Percentiles rank a stretch among this genome's conserved stretches.
phyloP scores from a whole-genome alignment of 805 yeast species.

The Pichia scutulata region DNA sequence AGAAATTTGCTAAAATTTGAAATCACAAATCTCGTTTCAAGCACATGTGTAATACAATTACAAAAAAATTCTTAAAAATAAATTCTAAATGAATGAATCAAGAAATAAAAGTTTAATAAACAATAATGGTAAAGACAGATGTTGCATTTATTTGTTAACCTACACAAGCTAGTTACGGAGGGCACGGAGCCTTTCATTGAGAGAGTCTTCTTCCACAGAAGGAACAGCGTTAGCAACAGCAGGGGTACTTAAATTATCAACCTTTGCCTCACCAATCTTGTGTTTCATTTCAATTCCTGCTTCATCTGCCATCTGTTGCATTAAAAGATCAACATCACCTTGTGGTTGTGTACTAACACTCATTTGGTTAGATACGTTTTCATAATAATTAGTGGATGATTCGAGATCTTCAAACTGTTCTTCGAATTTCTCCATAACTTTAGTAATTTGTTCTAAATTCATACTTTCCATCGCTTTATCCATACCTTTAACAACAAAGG shows the following conservation, averaged over 20 bases:
- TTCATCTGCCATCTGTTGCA: slow-evolving; percentile 93
- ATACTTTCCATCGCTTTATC: slow-evolving; percentile 91
- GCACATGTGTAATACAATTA: no score
- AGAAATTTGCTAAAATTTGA: no score
- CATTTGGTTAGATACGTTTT: slow-evolving; percentile 78
- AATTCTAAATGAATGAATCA: no score
- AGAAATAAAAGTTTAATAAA: neutral
- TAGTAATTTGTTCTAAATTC: slow-evolving; percentile 87
- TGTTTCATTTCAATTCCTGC: slow-evolving; percentile 93
- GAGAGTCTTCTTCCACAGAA: slow-evolving; percentile 54
- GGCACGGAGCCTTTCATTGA: slow-evolving; percentile 86
- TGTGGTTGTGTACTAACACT: slow-evolving; percentile 89
- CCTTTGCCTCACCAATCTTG: slow-evolving; percentile 58
- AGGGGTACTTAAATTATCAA: slow-evolving; percentile 33
- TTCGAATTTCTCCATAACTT: slow-evolving; percentile 97
- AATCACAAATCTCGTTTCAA: no score
- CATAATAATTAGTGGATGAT: slow-evolving; percentile 88
- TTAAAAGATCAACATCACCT: slow-evolving; percentile 84
- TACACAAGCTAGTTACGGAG: slow-evolving; percentile 40
- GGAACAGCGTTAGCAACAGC: neutral
- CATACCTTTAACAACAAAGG: slow-evolving; percentile 90
- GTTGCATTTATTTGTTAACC: neutral
- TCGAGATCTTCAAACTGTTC: slow-evolving; percentile 93
- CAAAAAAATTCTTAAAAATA: no score
- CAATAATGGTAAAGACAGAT: no score